Evolutionary conservation across 805 yeast species (phyloP), one percentile per base, ranked within the genome.

Genomic region (Candida boidinii): DNA sequence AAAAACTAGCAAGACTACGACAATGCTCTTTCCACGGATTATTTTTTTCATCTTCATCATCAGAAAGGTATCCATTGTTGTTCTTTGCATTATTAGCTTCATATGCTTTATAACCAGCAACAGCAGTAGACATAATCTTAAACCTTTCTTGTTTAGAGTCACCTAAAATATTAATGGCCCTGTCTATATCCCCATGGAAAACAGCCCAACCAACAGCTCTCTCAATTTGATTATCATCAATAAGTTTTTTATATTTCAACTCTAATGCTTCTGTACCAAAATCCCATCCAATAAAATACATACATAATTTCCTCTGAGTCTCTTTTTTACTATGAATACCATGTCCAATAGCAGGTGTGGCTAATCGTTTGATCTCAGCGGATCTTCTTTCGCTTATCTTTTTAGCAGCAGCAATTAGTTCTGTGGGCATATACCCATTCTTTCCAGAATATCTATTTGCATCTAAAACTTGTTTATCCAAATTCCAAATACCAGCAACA

Each of bases 121-220:
- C 83, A 0, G 97, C 96, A 0, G 97, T 81, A 0, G 95, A 86
- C 70, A 90, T 87, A 29, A 90, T 66, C 31, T 81, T 60, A 29
- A 84, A 64, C 34, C 78, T 62, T 50, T 81, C 87, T 37, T 73
- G 77, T 30, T 76, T 76, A 2, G 95, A 74, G n/a, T 72, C 64
- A 0, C 83, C 75, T 34, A 90, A 60, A n/a, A 86, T 79, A 27
- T 74, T 76, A 4, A 88, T 82, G 0, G 96, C 95, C 31, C 76
- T 68, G 3, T 73, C 68, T 3, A 90, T 82, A 53, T 87, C 84
- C 6, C 95, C 96, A 51, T 85, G 90, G 54, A 90, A 90, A 0
- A 87, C 88, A 0, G 96, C 96, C 94, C 95, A 85, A 0, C 94
- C 97, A 1, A 96, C 98, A 1, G 98, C 97, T 50, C 90, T 79